Conservation (phyloP, 2,329 filamentous ascomycete genomes). For the Curvularia spicifera region DNA sequence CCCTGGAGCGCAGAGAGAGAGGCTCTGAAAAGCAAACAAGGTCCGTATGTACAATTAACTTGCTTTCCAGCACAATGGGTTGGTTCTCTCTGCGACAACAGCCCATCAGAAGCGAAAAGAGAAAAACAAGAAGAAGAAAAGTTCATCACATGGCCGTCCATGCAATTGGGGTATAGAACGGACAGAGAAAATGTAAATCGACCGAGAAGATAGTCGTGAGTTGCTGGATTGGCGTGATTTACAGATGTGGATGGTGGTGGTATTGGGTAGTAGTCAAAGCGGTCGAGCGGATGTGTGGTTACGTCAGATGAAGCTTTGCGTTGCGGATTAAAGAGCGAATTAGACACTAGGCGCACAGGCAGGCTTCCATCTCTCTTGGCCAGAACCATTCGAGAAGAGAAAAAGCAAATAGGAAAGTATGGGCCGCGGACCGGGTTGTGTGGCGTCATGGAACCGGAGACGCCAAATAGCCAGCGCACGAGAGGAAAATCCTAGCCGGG, state of each 20-base stretch:
- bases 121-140: constrained; percentile 11
- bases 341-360: constrained; percentile 31
- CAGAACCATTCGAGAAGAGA: constrained; percentile 8
- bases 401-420: constrained; percentile 7
- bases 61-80: not conserved
- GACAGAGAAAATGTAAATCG: constrained; percentile 17
- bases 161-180: constrained; percentile 36
- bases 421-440: not conserved
- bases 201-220: constrained; percentile 17
- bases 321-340: constrained; percentile 31
- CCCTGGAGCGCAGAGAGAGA: not conserved
- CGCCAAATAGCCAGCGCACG: constrained; percentile 1
- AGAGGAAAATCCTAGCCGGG: constrained; percentile 6
- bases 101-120: not conserved
- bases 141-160: constrained; percentile 11
- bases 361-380: constrained; percentile 21
- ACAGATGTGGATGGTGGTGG: constrained; percentile 2
- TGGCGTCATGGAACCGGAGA: not conserved
- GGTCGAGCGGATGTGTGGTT: constrained; percentile 19
- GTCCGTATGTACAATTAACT: constrained; percentile 24
- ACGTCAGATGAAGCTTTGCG: constrained; percentile 12
- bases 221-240: constrained; percentile 12
- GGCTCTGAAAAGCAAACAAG: constrained; percentile 6
- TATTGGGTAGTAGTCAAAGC: not conserved
- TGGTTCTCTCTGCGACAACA: constrained; percentile 5